Percentiles rank a stretch among this genome's conserved stretches.
Conservation (phyloP, 2,329 filamentous ascomycete genomes). For the Venturia asperata region DNA sequence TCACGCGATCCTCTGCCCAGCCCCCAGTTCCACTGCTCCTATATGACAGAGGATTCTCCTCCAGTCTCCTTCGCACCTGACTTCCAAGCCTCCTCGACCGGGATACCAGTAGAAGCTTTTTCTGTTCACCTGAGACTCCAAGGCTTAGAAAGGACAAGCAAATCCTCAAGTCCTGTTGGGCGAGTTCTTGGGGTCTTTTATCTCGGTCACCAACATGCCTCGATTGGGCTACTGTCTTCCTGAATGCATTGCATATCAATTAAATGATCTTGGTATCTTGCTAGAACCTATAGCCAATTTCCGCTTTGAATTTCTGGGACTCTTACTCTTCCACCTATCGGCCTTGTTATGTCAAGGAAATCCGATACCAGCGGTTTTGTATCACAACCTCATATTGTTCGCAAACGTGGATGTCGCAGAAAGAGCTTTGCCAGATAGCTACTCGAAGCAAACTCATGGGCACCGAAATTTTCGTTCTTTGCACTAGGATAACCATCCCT, state of each 20-base stretch:
- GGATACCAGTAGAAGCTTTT: background rate
- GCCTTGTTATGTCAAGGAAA: background rate
- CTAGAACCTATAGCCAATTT: background rate
- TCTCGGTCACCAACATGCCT: background rate
- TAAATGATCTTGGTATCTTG: background rate
- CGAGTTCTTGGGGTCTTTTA: background rate
- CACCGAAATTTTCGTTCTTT: too few species aligned
- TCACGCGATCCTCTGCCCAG: background rate
- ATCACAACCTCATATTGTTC: too few species aligned
- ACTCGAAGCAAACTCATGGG: too few species aligned
- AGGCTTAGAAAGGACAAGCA: background rate
- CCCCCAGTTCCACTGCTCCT: background rate
- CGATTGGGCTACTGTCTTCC: background rate
- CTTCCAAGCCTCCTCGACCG: background rate
- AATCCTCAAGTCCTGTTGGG: too few species aligned
- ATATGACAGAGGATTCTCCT: background rate
- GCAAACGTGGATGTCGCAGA: too few species aligned
- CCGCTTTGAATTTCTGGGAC: background rate
- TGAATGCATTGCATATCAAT: background rate
- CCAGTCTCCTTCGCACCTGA: background rate
- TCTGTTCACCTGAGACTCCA: background rate
- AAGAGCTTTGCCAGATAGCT: too few species aligned
- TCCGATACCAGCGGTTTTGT: background rate
- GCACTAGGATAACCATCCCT: too few species aligned
- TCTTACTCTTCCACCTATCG: background rate